Evolutionary conservation across 1,284 basidiomycete species (phyloP).

Genomic region (Trichosporon inkin): DNA sequence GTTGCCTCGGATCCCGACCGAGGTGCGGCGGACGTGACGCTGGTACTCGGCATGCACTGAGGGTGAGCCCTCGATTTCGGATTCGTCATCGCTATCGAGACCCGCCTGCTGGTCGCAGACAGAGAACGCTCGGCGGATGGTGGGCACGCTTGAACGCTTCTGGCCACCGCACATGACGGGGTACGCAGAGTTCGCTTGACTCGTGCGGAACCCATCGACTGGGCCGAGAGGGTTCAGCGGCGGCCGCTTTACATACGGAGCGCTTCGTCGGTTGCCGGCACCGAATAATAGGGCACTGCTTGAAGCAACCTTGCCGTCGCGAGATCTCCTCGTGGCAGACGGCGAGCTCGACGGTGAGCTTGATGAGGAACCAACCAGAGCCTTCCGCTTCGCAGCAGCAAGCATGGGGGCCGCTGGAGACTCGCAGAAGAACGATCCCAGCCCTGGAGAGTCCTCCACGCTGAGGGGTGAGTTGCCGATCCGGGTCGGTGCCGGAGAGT

Average conservation of each 20-base stretch:
- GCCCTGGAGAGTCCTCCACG: constrained; percentile 35
- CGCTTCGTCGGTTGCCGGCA: constrained; percentile 27
- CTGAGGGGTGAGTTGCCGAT: constrained; percentile 23
- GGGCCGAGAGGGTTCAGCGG: constrained; percentile 25
- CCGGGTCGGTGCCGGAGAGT: constrained; percentile 32
- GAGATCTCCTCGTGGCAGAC: constrained; percentile 38
- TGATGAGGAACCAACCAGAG: constrained; percentile 36
- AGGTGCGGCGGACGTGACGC: constrained; percentile 28
- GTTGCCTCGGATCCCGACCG: constrained; percentile 25
- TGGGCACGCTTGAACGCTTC: constrained; percentile 13
- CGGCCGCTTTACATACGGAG: constrained; percentile 32
- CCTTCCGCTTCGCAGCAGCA: constrained; percentile 30
- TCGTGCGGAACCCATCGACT: constrained; percentile 19
- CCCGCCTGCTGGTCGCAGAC: constrained; percentile 41
- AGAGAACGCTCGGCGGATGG: constrained; percentile 48
- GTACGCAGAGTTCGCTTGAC: constrained; percentile 38
- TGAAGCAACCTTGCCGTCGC: constrained; percentile 36
- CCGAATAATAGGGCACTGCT: constrained; percentile 40
- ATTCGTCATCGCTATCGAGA: constrained; percentile 39
- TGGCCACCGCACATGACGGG: constrained; percentile 38
- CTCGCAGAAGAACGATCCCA: constrained; percentile 48
- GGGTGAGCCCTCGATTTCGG: constrained; percentile 39
- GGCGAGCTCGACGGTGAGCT: constrained; percentile 45
- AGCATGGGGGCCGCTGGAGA: constrained; percentile 36
- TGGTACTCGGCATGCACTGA: constrained; percentile 33